Evolutionary conservation across 2,329 filamentous ascomycete genomes (phyloP).

Genomic region (Ascomycota sp.): DNA sequence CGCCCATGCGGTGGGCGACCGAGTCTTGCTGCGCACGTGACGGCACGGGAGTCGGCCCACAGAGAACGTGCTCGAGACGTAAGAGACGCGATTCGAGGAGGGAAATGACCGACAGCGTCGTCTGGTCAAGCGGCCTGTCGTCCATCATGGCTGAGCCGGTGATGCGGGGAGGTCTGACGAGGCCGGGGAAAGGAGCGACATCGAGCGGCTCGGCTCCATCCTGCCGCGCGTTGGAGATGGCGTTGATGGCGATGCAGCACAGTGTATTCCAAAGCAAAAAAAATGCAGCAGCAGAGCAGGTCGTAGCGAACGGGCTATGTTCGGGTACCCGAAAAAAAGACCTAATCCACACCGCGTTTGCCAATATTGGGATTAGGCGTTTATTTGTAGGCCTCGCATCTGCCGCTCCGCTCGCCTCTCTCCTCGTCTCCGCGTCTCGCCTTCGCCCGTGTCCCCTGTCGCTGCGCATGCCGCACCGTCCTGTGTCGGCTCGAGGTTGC

Average conservation of each 20-base stretch:
- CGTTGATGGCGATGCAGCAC: too few species aligned
- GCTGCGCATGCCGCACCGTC: neutral
- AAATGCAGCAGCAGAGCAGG: too few species aligned
- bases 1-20: conserved; percentile 22
- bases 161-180: neutral
- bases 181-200: neutral
- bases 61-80: conserved; percentile 37
- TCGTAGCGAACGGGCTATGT: too few species aligned
- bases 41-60: conserved; percentile 20
- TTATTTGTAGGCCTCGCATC: too few species aligned
- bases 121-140: conserved; percentile 23
- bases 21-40: conserved; percentile 16
- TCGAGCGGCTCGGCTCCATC: too few species aligned
- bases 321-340: too few species aligned
- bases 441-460: neutral
- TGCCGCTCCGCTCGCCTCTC: neutral
- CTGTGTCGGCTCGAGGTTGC: neutral
- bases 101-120: conserved; percentile 31
- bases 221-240: too few species aligned
- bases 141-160: too few species aligned
- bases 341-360: too few species aligned
- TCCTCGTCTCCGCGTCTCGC: neutral
- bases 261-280: too few species aligned
- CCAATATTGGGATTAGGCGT: too few species aligned
- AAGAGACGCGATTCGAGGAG: conserved; percentile 37